Evolutionary conservation across 2,329 filamentous ascomycete genomes (phyloP).

Genomic region (Tolypocladium paradoxum): DNA sequence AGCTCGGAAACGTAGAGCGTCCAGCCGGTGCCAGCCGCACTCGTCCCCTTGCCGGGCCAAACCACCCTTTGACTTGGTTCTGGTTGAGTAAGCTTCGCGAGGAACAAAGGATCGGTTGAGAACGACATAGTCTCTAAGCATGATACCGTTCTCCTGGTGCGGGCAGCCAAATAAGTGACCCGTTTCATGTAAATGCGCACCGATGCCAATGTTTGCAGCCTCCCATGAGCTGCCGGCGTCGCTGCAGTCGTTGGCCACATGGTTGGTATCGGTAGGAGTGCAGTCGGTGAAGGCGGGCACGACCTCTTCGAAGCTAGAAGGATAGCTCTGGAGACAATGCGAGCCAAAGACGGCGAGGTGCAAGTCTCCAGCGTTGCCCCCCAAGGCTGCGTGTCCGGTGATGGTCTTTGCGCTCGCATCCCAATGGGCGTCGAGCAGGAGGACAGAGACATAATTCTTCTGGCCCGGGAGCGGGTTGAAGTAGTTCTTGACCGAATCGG

Average conservation of each 20-base stretch:
- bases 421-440: slow-evolving; percentile 86
- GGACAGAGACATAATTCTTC: slow-evolving; percentile 76
- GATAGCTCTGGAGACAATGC: slow-evolving; percentile 85
- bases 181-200: slow-evolving; percentile 82
- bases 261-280: slow-evolving; percentile 71
- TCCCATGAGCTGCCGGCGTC: slow-evolving; percentile 91
- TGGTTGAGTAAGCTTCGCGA: slow-evolving; percentile 75
- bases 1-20: slow-evolving; percentile 76
- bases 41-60: slow-evolving; percentile 69
- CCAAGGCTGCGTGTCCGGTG: slow-evolving; percentile 74
- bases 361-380: slow-evolving; percentile 60
- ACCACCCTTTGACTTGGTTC: slow-evolving; percentile 74
- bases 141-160: slow-evolving; percentile 82
- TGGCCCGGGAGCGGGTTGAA: slow-evolving; percentile 68
- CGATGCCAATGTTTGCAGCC: slow-evolving; percentile 87
- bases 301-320: slow-evolving; percentile 78
- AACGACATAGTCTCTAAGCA: slow-evolving; percentile 78
- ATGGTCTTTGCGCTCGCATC: slow-evolving; percentile 60
- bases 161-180: slow-evolving; percentile 86
- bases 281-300: slow-evolving; percentile 83
- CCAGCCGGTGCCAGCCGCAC: slow-evolving; percentile 83
- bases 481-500: slow-evolving; percentile 65
- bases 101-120: slow-evolving; percentile 75
- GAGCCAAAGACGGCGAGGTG: slow-evolving; percentile 87
- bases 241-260: slow-evolving; percentile 75